Percentiles rank a stretch among this genome's conserved stretches.
Conservation (phyloP, 1,139 yeast species). For the Meyerozyma athensensis region DNA sequence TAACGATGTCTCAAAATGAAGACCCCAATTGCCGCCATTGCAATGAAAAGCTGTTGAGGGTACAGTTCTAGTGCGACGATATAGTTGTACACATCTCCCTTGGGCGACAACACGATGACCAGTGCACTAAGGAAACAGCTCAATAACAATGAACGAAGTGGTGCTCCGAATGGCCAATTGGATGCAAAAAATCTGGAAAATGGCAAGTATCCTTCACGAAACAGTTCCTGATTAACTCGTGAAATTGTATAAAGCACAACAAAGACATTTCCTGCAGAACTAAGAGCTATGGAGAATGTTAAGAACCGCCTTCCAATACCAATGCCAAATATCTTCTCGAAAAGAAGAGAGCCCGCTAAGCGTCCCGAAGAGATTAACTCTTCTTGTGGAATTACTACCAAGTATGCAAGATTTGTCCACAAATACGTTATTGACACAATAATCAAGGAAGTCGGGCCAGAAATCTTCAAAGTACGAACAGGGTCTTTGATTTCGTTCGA, state of each 20-base stretch:
- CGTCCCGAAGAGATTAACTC: constrained; percentile 54
- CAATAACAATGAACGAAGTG: constrained; percentile 43
- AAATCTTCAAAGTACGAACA: constrained; percentile 49
- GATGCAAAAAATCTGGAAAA: constrained; percentile 49
- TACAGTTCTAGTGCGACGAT: constrained; percentile 71
- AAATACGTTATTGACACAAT: constrained; percentile 48
- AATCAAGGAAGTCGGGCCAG: constrained; percentile 53
- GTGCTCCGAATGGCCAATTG: constrained; percentile 55
- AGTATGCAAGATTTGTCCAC: constrained; percentile 52
- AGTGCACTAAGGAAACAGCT: constrained; percentile 29
- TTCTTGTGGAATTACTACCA: constrained; percentile 49
- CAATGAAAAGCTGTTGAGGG: constrained; percentile 51
- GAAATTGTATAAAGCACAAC: constrained; percentile 58
- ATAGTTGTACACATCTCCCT: constrained; percentile 76
- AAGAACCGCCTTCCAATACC: constrained; percentile 48
- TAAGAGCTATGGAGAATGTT: constrained; percentile 52
- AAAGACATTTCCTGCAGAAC: constrained; percentile 59
- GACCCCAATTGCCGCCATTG: constrained; percentile 48
- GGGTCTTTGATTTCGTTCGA: constrained; percentile 61
- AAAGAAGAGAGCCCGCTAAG: constrained; percentile 53
- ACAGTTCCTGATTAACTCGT: constrained; percentile 60
- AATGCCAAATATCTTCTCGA: constrained; percentile 52
- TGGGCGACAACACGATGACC: constrained; percentile 61
- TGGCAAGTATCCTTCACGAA: constrained; percentile 60
- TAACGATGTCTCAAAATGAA: constrained; percentile 44